phyloP scores from a whole-genome alignment of 495 filamentous ascomycete species.

The Podospora tetraspora region DNA sequence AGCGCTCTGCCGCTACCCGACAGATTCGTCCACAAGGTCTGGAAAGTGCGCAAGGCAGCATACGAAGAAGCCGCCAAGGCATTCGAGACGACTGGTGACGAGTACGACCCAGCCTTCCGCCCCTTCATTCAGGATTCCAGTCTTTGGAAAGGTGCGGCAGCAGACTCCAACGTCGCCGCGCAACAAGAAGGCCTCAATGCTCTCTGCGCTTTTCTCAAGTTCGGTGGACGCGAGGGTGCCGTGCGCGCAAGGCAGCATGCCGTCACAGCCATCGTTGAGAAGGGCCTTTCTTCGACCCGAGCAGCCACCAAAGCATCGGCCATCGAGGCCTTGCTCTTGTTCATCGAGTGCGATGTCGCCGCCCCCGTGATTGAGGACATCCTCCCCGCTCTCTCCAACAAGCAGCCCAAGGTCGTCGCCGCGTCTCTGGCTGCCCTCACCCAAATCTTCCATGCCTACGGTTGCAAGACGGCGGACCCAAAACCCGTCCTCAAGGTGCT shows the following conservation, averaged over 20 bases:
- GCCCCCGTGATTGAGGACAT: slow-evolving; percentile 87
- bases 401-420: slow-evolving; percentile 90
- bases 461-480: slow-evolving; percentile 92
- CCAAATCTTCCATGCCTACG: slow-evolving; percentile 83
- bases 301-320: slow-evolving; percentile 83
- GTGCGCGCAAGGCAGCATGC: slow-evolving; percentile 72
- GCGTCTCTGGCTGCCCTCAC: slow-evolving; percentile 75
- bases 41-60: slow-evolving; percentile 94
- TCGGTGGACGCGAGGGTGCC: slow-evolving; percentile 71
- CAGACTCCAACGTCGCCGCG: slow-evolving; percentile 95
- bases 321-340: slow-evolving; percentile 79
- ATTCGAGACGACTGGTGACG: slow-evolving; percentile 81
- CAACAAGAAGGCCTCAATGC: slow-evolving; percentile 87
- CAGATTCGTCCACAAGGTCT: slow-evolving; percentile 87
- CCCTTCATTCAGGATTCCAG: slow-evolving; percentile 80
- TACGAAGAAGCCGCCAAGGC: slow-evolving; percentile 88
- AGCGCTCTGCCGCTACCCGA: slow-evolving; percentile 74
- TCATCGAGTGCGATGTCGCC: slow-evolving; percentile 83
- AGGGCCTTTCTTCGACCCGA: slow-evolving; percentile 80
- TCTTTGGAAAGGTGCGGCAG: slow-evolving; percentile 87
- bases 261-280: slow-evolving; percentile 77
- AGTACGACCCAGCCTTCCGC: slow-evolving; percentile 76
- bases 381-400: slow-evolving; percentile 77
- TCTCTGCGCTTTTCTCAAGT: slow-evolving; percentile 86
- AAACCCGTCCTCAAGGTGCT: slow-evolving; percentile 89